phyloP scores from a whole-genome alignment of 2,329 filamentous ascomycete species.

The Pseudogymnoascus sp. region DNA sequence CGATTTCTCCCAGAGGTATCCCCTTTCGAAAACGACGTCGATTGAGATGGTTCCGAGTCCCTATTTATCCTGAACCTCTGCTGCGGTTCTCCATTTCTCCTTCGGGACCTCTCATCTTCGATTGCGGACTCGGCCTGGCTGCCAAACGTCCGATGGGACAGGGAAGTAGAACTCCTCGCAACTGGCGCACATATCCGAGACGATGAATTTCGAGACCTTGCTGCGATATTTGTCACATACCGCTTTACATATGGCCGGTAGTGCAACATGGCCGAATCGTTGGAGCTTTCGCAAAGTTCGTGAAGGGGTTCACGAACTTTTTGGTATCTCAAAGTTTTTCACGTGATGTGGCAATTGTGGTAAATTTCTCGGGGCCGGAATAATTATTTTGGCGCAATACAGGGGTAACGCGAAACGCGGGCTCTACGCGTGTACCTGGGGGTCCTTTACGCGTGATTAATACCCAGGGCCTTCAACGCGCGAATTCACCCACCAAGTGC shows the following conservation, averaged over 20 bases:
- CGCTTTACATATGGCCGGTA: conserved; percentile 4
- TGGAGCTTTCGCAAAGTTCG: conserved; percentile 4
- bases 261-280: conserved; percentile 7
- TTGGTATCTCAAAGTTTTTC: background rate
- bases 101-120: background rate
- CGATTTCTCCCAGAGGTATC: background rate
- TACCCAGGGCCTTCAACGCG: background rate
- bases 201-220: background rate
- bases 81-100: background rate
- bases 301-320: background rate
- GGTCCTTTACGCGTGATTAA: background rate
- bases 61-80: background rate
- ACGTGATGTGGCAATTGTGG: background rate
- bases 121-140: background rate
- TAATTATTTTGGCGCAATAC: background rate
- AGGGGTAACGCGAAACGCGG: conserved; percentile 6
- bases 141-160: conserved; percentile 2
- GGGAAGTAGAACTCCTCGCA: background rate
- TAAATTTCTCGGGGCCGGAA: background rate
- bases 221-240: background rate
- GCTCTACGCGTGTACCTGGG: background rate
- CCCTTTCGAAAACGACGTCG: background rate
- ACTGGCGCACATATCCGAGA: background rate
- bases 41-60: background rate
- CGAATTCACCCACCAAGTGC: conserved; percentile 3